phyloP scores from a whole-genome alignment of 192 early-diverging fungal genomes.

The Powellomyces hirtus region DNA sequence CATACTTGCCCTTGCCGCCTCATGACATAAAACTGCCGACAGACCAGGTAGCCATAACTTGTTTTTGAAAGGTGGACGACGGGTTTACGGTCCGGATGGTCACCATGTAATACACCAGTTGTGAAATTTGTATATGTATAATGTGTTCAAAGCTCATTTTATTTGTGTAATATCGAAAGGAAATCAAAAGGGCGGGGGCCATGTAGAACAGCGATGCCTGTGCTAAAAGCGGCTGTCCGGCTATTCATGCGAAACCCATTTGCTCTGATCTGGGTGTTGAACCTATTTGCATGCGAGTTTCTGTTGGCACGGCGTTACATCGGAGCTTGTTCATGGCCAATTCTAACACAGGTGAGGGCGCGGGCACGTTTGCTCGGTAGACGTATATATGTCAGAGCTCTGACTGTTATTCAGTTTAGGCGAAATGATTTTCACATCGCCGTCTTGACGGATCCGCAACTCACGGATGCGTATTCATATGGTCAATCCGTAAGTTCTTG shows the following conservation, averaged over 20 bases:
- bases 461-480: constrained; percentile 90
- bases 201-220: neutral
- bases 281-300: constrained; percentile 43
- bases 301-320: constrained; percentile 26
- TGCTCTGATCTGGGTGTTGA: constrained; percentile 40
- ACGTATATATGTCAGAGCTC: neutral
- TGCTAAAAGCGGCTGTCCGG: neutral
- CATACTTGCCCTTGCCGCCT: too few species aligned
- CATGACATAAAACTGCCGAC: too few species aligned
- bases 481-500: constrained; percentile 40
- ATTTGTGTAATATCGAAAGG: too few species aligned
- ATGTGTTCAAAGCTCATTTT: too few species aligned
- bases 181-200: neutral
- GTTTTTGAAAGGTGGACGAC: too few species aligned
- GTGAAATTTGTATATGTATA: too few species aligned
- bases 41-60: too few species aligned
- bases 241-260: constrained; percentile 32
- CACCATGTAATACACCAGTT: too few species aligned
- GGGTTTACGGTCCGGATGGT: too few species aligned
- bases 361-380: neutral
- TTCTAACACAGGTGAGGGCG: constrained; percentile 2
- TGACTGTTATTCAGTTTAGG: constrained; percentile 1
- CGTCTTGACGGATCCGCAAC: constrained; percentile 88
- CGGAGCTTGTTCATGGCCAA: constrained; percentile 33
- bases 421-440: constrained; percentile 41